Conservation (phyloP, 2,329 filamentous ascomycete species). For the Penicillium sp. region DNA sequence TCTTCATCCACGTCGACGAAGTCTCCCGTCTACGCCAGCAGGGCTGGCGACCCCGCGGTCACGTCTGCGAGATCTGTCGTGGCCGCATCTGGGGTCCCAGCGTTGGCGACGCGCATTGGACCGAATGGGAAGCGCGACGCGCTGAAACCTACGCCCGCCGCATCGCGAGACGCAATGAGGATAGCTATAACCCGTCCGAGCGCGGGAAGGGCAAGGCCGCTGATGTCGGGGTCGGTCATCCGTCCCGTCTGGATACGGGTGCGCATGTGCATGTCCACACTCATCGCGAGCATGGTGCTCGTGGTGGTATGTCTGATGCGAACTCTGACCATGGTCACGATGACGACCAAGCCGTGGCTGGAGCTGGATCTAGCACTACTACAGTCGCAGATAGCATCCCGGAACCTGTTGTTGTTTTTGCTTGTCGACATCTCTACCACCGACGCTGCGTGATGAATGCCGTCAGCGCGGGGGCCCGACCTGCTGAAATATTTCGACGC, state of each 20-base stretch:
- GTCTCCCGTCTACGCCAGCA: slow-evolving; percentile 72
- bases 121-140: slow-evolving; percentile 70
- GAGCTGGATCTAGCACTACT: neutral
- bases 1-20: slow-evolving; percentile 78
- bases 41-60: slow-evolving; percentile 85
- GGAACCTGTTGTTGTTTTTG: slow-evolving; percentile 45
- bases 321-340: neutral
- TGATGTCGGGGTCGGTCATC: slow-evolving; percentile 23
- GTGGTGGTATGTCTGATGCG: neutral
- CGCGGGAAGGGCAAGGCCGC: slow-evolving; percentile 43
- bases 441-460: slow-evolving; percentile 43
- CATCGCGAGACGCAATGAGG: slow-evolving; percentile 29
- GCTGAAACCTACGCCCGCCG: slow-evolving; percentile 32
- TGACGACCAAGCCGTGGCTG: neutral
- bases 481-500: slow-evolving; percentile 17
- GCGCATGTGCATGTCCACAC: slow-evolving; percentile 10
- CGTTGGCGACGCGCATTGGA: slow-evolving; percentile 72
- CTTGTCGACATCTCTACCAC: slow-evolving; percentile 51
- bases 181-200: slow-evolving; percentile 28
- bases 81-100: slow-evolving; percentile 85
- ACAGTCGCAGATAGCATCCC: neutral
- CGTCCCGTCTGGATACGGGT: slow-evolving; percentile 10
- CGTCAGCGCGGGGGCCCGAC: slow-evolving; percentile 8
- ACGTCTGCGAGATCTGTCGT: slow-evolving; percentile 83
- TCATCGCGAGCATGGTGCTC: neutral